Evolutionary conservation across 106 monocot species (phyloP).

Genomic region (Phalaenopsis aphrodite): DNA sequence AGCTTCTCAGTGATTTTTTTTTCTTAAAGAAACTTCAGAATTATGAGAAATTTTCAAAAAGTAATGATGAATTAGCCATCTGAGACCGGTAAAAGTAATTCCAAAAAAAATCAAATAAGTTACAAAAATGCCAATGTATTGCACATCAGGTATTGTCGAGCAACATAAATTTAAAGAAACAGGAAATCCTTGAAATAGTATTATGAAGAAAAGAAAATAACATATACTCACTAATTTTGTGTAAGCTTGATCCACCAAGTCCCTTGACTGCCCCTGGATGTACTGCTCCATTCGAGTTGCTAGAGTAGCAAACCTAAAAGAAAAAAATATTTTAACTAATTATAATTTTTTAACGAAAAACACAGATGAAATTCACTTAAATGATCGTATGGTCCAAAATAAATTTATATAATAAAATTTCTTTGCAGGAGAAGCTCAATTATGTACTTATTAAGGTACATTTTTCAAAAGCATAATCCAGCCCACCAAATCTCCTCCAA

Average conservation of each 20-base stretch:
- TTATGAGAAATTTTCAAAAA: neutral
- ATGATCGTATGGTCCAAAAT: neutral
- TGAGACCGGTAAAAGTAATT: neutral
- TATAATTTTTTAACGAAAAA: neutral
- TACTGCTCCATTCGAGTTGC: conserved; percentile 98
- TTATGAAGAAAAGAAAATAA: neutral
- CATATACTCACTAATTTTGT: conserved; percentile 76
- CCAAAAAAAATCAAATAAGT: neutral
- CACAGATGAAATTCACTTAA: neutral
- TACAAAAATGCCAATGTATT: neutral
- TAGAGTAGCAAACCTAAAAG: conserved; percentile 81
- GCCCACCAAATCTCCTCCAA: too few relatives aligned
- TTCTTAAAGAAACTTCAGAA: too few relatives aligned
- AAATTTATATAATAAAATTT: neutral
- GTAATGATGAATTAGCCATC: neutral
- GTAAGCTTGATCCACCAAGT: conserved; percentile 93
- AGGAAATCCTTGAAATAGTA: neutral
- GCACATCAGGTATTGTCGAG: neutral
- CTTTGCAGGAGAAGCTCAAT: neutral
- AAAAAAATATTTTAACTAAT: neutral
- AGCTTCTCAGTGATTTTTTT: neutral
- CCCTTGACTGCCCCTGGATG: conserved; percentile 94
- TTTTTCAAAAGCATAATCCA: neutral
- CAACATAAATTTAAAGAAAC: neutral
- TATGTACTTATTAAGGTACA: neutral